Evolutionary conservation across 495 filamentous ascomycete species (phyloP).

Genomic region (Penicillium psychrofluorescens): DNA sequence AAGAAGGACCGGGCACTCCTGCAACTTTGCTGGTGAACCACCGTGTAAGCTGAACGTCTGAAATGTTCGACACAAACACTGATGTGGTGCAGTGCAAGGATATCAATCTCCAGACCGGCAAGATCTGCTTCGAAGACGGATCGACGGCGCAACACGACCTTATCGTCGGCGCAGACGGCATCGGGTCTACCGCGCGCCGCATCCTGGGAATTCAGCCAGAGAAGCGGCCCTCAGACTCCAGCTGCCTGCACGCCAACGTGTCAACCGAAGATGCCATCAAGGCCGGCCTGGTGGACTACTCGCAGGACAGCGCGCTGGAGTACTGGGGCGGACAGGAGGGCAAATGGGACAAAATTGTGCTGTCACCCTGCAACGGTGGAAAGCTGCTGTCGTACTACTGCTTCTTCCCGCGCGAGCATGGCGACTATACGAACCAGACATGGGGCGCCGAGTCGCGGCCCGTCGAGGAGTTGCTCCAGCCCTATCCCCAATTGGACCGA

Average conservation of each 20-base stretch:
- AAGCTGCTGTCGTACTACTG: conserved; percentile 42
- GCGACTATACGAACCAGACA: conserved; percentile 33
- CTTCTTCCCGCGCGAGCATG: conserved; percentile 38
- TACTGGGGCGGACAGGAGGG: conserved; percentile 45
- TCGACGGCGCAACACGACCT: conserved; percentile 26
- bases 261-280: conserved; percentile 32
- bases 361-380: conserved; percentile 41
- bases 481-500: conserved; percentile 35
- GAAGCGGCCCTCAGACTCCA: conserved; percentile 35
- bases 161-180: conserved; percentile 39
- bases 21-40: conserved; percentile 38
- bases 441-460: conserved; percentile 32
- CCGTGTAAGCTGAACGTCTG: conserved; percentile 11
- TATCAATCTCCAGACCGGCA: conserved; percentile 27
- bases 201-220: conserved; percentile 37
- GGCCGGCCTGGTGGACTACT: conserved; percentile 37
- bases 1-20: conserved; percentile 34
- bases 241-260: conserved; percentile 41
- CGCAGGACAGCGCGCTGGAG: conserved; percentile 34
- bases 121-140: conserved; percentile 32
- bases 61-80: not conserved
- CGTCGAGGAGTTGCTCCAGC: conserved; percentile 35
- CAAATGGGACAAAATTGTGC: conserved; percentile 43
- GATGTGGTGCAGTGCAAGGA: conserved; percentile 16
- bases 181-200: conserved; percentile 34